phyloP scores from a whole-genome alignment of 2,329 filamentous ascomycete genomes.

The Leptographium radiaticola region DNA sequence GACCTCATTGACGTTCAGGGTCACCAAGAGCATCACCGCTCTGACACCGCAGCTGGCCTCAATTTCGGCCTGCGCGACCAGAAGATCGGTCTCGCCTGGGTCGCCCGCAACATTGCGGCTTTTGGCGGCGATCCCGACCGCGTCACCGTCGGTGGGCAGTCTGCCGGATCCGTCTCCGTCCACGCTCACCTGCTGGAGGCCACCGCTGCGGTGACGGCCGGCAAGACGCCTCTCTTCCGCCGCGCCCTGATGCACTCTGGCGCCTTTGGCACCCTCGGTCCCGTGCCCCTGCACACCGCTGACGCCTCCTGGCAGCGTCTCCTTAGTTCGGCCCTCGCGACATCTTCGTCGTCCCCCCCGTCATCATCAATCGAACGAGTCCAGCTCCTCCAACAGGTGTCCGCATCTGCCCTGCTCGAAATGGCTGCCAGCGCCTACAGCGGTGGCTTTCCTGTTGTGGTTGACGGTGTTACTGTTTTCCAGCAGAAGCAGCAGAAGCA shows the following conservation, averaged over 20 bases:
- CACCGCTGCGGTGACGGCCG: not conserved
- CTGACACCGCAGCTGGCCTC: not conserved
- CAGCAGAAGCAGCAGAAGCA: not conserved
- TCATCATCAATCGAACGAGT: not conserved
- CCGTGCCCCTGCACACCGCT: not conserved
- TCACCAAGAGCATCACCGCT: not conserved
- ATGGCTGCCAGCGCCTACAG: not conserved
- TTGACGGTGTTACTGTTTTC: not conserved
- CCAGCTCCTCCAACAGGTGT: not conserved
- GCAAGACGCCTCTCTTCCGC: not conserved
- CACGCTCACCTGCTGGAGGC: conserved; percentile 2
- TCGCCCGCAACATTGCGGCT: conserved; percentile 34
- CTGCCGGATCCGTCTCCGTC: conserved; percentile 2
- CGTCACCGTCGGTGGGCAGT: conserved; percentile 32
- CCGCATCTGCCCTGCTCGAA: not conserved
- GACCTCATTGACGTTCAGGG: conserved; percentile 1
- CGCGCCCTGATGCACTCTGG: not conserved
- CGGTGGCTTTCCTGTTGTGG: not conserved
- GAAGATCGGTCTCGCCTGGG: conserved; percentile 32
- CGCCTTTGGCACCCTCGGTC: not conserved
- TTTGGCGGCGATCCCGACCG: no score
- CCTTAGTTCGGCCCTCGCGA: not conserved
- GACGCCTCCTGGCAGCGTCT: not conserved
- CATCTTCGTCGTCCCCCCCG: not conserved
- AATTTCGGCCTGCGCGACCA: conserved; percentile 42